phyloP scores from a whole-genome alignment of 2,329 filamentous ascomycete species.

The Metarhizium humberi region DNA sequence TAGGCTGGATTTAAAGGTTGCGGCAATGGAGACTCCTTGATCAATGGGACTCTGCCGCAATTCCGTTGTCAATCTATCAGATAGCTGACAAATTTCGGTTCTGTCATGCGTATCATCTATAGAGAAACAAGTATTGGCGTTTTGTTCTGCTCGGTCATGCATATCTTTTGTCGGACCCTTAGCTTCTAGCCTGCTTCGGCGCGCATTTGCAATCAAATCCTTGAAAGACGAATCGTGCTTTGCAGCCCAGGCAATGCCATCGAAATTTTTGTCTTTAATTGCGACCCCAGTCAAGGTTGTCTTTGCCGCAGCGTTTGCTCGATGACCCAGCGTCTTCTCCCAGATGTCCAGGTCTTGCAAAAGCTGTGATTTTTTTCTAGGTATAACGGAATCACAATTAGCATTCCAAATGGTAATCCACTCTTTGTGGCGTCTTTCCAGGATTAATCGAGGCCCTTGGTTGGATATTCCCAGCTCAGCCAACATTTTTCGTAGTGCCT shows the following conservation, averaged over 20 bases:
- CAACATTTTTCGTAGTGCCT: slow-evolving; percentile 69
- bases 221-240: slow-evolving; percentile 69
- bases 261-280: slow-evolving; percentile 86
- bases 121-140: neutral
- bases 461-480: slow-evolving; percentile 68
- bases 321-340: slow-evolving; percentile 73
- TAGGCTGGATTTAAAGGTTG: neutral
- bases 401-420: slow-evolving; percentile 97
- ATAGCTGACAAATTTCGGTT: neutral
- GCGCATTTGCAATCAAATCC: slow-evolving; percentile 68
- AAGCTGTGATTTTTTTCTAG: slow-evolving; percentile 61
- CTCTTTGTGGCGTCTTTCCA: slow-evolving; percentile 78
- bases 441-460: slow-evolving; percentile 55
- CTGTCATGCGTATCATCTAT: neutral
- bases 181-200: slow-evolving; percentile 30
- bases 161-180: slow-evolving; percentile 1
- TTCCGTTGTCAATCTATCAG: neutral
- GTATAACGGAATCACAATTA: slow-evolving; percentile 77
- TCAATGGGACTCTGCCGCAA: neutral
- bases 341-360: slow-evolving; percentile 73
- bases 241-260: slow-evolving; percentile 64
- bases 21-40: neutral
- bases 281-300: slow-evolving; percentile 27
- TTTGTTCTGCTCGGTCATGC: slow-evolving; percentile 1
- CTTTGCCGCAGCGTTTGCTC: slow-evolving; percentile 32